Conservation (phyloP, 1,139 yeast genomes). For the Suhomyces kunorum region DNA sequence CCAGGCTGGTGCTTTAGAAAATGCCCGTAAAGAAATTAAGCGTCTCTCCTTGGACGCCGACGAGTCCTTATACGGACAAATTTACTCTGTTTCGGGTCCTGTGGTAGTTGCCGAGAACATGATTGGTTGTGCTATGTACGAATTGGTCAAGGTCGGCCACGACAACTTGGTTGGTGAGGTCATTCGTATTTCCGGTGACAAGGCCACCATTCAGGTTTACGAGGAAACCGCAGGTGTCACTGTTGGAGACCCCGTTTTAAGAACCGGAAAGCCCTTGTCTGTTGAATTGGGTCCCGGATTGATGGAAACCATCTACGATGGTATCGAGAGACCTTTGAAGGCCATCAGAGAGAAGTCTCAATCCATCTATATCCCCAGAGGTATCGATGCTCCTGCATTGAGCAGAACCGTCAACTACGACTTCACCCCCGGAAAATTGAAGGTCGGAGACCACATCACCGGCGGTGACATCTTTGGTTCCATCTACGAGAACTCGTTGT, state of each 20-base stretch:
- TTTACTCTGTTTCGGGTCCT: constrained; percentile 96
- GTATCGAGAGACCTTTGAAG: constrained; percentile 97
- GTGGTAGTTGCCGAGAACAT: constrained; percentile 96
- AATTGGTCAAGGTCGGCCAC: constrained; percentile 95
- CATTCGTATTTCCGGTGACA: constrained; percentile 92
- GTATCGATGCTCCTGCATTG: constrained; percentile 94
- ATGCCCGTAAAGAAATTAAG: constrained; percentile 92
- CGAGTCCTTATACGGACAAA: constrained; percentile 82
- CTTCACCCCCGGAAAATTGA: constrained; percentile 74
- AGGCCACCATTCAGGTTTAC: constrained; percentile 97
- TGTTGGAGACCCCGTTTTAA: constrained; percentile 96
- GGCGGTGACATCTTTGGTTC: constrained; percentile 98
- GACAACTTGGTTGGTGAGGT: constrained; percentile 97
- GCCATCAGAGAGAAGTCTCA: constrained; percentile 84
- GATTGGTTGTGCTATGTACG: constrained; percentile 99
- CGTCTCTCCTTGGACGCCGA: constrained; percentile 80
- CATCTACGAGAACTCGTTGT: constrained; percentile 87
- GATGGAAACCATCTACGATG: constrained; percentile 98
- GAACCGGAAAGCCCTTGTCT: constrained; percentile 97
- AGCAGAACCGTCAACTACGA: constrained; percentile 81
- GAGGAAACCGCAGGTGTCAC: constrained; percentile 99
- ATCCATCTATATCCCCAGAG: constrained; percentile 97
- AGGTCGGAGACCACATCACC: constrained; percentile 95
- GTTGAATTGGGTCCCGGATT: constrained; percentile 99
- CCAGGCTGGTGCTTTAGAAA: constrained; percentile 95